phyloP scores from a whole-genome alignment of 306 rosid species.

The Mimosa pudica region DNA sequence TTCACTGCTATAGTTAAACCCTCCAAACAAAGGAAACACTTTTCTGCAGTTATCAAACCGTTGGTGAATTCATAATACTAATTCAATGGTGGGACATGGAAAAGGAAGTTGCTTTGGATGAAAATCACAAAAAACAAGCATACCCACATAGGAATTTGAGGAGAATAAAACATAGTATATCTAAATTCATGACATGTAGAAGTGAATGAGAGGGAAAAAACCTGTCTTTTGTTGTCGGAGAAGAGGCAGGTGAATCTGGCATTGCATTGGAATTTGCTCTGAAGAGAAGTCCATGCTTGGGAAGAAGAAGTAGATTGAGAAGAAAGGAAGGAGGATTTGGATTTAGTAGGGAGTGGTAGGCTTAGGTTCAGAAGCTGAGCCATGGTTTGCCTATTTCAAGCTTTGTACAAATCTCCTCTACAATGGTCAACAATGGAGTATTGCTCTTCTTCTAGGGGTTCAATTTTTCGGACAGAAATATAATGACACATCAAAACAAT shows the following conservation, averaged over 20 bases:
- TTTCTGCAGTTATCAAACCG: not conserved
- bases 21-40: not conserved
- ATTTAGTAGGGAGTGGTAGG: constrained; percentile 36
- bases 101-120: not conserved
- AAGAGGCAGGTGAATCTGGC: constrained; percentile 74
- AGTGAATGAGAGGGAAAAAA: not conserved
- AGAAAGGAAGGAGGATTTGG: constrained; percentile 25
- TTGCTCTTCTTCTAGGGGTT: too few species aligned
- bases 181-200: not conserved
- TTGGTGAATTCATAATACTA: not conserved
- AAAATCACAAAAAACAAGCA: not conserved
- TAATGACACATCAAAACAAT: too few species aligned
- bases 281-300: constrained; percentile 54
- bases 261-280: constrained; percentile 52
- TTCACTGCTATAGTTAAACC: not conserved
- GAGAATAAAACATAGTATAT: not conserved
- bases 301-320: constrained; percentile 13
- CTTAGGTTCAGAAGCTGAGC: constrained; percentile 63
- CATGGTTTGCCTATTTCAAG: constrained; percentile 40
- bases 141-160: constrained; percentile 1
- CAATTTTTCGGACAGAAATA: too few species aligned
- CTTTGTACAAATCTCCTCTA: too few species aligned
- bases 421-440: too few species aligned
- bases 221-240: constrained; percentile 73
- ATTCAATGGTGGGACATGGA: not conserved